Evolutionary conservation across 306 rosid genomes (phyloP).

Genomic region (Oemleria cerasiformis): DNA sequence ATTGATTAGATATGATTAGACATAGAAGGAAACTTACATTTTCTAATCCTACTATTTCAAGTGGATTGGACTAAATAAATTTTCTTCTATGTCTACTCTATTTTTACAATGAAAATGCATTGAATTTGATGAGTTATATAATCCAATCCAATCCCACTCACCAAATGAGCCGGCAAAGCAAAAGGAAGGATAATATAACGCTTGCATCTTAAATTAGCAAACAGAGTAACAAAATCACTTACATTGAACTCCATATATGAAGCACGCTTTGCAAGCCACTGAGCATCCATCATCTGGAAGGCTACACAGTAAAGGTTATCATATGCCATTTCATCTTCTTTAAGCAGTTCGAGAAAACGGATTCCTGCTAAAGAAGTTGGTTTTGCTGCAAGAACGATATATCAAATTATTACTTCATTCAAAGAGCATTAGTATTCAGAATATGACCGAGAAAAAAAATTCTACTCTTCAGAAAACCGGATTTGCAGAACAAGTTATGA

Average conservation of each 20-base stretch:
- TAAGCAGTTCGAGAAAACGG: constrained; percentile 58
- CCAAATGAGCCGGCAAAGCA: no score
- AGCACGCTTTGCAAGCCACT: constrained; percentile 94
- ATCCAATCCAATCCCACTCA: no score
- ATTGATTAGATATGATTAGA: no score
- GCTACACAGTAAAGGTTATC: constrained; percentile 79
- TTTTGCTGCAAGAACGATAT: constrained; percentile 39
- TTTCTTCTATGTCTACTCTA: no score
- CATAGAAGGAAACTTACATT: no score
- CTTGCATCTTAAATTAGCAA: not conserved
- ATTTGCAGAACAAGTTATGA: not conserved
- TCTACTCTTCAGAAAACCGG: not conserved
- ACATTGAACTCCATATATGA: constrained; percentile 94
- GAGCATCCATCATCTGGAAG: constrained; percentile 93
- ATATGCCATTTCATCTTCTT: constrained; percentile 82
- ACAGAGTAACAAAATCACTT: constrained; percentile 16
- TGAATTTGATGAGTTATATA: no score
- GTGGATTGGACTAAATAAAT: no score
- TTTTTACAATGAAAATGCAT: no score
- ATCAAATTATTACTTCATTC: not conserved
- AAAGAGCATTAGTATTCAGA: constrained; percentile 1
- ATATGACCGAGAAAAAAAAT: not conserved
- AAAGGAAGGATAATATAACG: not conserved
- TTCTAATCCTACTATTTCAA: no score
- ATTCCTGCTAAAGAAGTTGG: constrained; percentile 66